phyloP scores from a whole-genome alignment of 2,329 filamentous ascomycete species.

The Amylocarpus encephaloides region DNA sequence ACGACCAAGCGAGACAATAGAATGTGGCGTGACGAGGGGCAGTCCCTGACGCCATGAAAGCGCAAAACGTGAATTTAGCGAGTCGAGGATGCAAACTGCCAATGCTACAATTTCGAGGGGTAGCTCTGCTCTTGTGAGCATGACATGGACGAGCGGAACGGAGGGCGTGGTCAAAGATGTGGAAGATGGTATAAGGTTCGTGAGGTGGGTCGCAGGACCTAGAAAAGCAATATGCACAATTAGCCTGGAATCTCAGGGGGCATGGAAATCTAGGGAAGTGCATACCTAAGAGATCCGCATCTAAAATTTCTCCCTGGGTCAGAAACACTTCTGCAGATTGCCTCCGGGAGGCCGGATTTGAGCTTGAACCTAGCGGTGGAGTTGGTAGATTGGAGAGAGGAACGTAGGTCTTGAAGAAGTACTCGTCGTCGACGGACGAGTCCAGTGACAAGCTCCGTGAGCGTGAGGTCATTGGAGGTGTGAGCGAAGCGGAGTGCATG shows the following conservation, averaged over 20 bases:
- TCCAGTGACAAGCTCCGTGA: conserved; percentile 21
- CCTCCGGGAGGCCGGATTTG: conserved; percentile 16
- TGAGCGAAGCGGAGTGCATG: conserved; percentile 15
- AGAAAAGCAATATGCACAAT: conserved; percentile 18
- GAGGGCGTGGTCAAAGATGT: conserved; percentile 55
- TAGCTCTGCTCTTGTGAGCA: conserved; percentile 51
- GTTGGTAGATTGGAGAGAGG: conserved; percentile 63
- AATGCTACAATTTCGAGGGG: conserved; percentile 57
- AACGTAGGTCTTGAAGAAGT: conserved; percentile 51
- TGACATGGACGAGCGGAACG: conserved; percentile 51
- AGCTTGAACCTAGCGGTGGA: conserved; percentile 47
- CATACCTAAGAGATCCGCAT: conserved; percentile 27
- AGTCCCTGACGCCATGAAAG: conserved; percentile 55
- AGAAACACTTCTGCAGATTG: conserved; percentile 16
- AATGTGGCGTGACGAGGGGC: conserved; percentile 38
- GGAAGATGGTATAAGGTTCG: conserved; percentile 58
- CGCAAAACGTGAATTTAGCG: conserved; percentile 56
- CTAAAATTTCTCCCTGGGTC: conserved; percentile 23
- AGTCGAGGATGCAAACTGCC: conserved; percentile 61
- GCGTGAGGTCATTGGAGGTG: conserved; percentile 22
- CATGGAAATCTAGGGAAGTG: conserved; percentile 11
- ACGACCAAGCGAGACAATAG: conserved; percentile 29
- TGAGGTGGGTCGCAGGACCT: conserved; percentile 61
- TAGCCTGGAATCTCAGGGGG: conserved; percentile 19
- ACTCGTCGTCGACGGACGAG: conserved; percentile 27